Evolutionary conservation across 495 filamentous ascomycete genomes (phyloP), one percentile per base, ranked within the genome.

Genomic region (Penicillium paradoxum): DNA sequence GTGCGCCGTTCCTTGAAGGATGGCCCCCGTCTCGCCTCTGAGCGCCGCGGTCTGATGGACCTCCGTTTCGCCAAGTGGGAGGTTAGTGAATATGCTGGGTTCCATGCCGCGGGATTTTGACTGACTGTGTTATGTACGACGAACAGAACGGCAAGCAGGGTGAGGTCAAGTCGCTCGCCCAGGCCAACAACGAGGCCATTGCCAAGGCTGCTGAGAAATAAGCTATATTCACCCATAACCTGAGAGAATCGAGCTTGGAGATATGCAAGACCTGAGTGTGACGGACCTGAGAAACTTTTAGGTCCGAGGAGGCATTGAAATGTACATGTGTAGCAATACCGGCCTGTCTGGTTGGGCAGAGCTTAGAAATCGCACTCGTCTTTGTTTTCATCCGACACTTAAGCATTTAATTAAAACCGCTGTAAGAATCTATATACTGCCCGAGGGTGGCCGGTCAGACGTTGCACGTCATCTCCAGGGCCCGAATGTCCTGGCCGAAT

Each of bases 31-130:
- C 69, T 96, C 49, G 71, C 73, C 57, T 90, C 93, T 39, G 93
- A 97, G 83, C 85, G 88, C 63, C 84, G 95, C 72, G 91, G 90
- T 54, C 83, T 88, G 72, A 86, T 85, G 79, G 91, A 97, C 34
- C 74, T 99, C 53, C 85, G 85, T 75, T 96, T 96, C 64, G 84
- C 92, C 51, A 96, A 95, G 81, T 99, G 93, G 93, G 79, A 89
- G 83, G 93, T 99, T 68, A 56, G 58, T 62, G 46, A 60, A 50
- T 54, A 45, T 37, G 37, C 46, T 34, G 11, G 55, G 29, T 6
- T 51, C 4, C 7, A 33, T 24, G 17, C 9, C 14, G 36, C 18
- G 17, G 44, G 21, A 21, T 40, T 54, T 33, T 41, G 46, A 57
- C 69, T 71, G 55, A 32, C 6, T 34, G 52, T 54, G 13, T 49